Evolutionary conservation across 192 early-diverging fungal species (phyloP), one percentile per base, ranked within the genome.

Genomic region (Spinellus fusiger): DNA sequence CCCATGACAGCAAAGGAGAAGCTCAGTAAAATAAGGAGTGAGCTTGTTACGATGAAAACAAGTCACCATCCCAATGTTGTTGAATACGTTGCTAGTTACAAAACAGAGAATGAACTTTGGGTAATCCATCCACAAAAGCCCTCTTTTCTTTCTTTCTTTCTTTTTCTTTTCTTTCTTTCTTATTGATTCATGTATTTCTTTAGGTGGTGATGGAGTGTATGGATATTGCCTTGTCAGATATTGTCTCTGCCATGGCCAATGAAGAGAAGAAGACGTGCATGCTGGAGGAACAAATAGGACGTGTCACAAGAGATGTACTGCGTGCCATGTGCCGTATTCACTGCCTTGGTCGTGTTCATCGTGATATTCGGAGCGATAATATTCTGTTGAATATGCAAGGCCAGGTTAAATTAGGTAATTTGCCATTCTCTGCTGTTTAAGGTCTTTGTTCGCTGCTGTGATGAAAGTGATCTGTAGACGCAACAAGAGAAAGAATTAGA

Each of bases 181-280:
- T 22, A 51, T 13, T 51, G 12, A 18, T 18, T 44, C 7, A 44
- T 23, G 27, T 25, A 44, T 18, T 38, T 22, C 25, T 7, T 32
- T 37, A 72, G 70, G 71, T 99, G 32, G 89, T 98, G 20, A 94
- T 98, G 93, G 96, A 99, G 71, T 91, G 84, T 68, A 99, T 99
- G 96, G 96, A 99, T 49, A 92, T 95, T 20, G 85, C 95, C 10
- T 73, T 99, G 53, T 95, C 94, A 15, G 96, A 99, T 63, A 85
- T 98, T 23, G 94, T 99, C 61, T 88, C 87, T 62, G 89, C 93
- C 74, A 89, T 84, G 70, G 72, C 80, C 4, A 47, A 59, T 15
- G 73, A 73, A 20, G 40, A 18, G 18, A 55, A 18, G 18, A 55
- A 61, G 9, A 66, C 67, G 12, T 59, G 61, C 50, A 74, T 98